Base-by-base conservation (phyloP, 2,329 filamentous ascomycete genomes). In the Exophiala mesophila region DNA sequence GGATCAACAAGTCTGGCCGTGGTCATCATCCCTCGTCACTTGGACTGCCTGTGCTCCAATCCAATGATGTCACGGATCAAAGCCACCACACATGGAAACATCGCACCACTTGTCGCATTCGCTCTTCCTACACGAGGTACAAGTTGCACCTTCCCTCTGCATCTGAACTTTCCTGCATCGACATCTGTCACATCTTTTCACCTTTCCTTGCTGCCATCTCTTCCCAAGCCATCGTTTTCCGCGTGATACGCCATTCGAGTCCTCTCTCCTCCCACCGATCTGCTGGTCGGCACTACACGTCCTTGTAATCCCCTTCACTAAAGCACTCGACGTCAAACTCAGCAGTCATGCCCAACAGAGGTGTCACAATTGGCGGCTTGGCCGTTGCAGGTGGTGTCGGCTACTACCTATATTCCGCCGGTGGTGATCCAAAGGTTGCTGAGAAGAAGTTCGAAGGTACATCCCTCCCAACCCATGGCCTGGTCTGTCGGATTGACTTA, bases 361-460 rank as follows among this genome's bases (percentile, higher is more conserved):
- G 61, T 55, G 53, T 69, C 21, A 63, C 45, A 30, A 59, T 71
- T 56, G 60, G 83, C 56, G 83, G 82, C 56, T 66, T 80, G 54
- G 77, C 73, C 46, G 80, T 78, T 53, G 82, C 76, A 21, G 78
- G 77, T 57, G 83, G 80, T 52, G 70, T 81, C 45, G 88, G 85
- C 31, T 97, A 95, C 75, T 97, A 97, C 72, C 77, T 97, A 50
- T 98, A 94, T 74, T 74, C 69, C 38, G 84, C 89, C 12, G 90
- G 90, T 49, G 89, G 90, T 44, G 77, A 80, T 63, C 75, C 87
- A 38, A 86, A 84, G 66, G 80, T 77, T 36, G 90, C 89, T n/a
- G 80, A 88, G 75, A 85, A 90, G 73, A 74, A 92, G 65, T 76
- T 85, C 55, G 85, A 95, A 72, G 78, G 90, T 95, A 70, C 33